phyloP scores from a whole-genome alignment of 2,329 filamentous ascomycete species.

The Bertia moriformis region DNA sequence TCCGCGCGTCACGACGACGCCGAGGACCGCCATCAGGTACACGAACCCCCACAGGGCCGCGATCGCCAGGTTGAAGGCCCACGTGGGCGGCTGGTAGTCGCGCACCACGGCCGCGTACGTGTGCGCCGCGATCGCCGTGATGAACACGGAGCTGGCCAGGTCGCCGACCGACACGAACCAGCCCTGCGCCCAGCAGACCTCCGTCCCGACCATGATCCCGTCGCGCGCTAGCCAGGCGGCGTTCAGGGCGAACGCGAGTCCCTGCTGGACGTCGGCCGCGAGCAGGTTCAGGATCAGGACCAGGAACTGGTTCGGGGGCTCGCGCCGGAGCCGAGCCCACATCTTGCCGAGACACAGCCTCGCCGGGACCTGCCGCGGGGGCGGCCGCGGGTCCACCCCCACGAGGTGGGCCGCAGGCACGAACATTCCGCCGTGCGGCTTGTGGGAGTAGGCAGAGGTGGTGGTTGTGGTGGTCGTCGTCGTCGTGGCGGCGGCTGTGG shows the following conservation, averaged over 20 bases:
- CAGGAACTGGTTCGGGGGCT: constrained; percentile 49
- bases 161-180: constrained; percentile 55
- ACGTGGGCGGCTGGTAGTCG: constrained; percentile 32
- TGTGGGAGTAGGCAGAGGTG: too few relatives aligned
- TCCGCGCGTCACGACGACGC: constrained; percentile 25
- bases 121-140: constrained; percentile 49
- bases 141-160: constrained; percentile 51
- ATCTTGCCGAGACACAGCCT: background rate
- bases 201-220: constrained; percentile 33
- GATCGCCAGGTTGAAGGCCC: constrained; percentile 32
- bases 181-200: constrained; percentile 49
- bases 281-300: constrained; percentile 57
- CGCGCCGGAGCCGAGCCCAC: too few relatives aligned
- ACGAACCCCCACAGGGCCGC: constrained; percentile 40
- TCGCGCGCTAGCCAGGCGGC: constrained; percentile 39
- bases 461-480: background rate
- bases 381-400: constrained; percentile 4
- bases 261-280: constrained; percentile 53
- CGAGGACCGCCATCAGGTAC: constrained; percentile 39
- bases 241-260: constrained; percentile 48
- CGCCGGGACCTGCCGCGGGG: constrained; percentile 4
- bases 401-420: constrained; percentile 4
- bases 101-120: constrained; percentile 50
- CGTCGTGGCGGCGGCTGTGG: too few relatives aligned
- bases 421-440: too few relatives aligned